Conservation (phyloP, 192 early-diverging fungal genomes). For the Coemansia furcata region DNA sequence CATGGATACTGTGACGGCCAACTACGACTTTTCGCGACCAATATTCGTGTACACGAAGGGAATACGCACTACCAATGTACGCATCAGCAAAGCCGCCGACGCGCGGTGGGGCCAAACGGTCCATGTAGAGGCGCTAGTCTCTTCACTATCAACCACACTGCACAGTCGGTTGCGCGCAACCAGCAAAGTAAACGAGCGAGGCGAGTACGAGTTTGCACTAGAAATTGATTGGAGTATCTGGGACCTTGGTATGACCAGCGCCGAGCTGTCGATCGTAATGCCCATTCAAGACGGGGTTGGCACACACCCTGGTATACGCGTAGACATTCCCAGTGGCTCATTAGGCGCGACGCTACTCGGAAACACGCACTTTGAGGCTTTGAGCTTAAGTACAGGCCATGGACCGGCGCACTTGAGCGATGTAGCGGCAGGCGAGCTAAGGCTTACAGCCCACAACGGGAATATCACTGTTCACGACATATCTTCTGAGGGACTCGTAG, state of each 20-base stretch:
- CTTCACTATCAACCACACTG: conserved; percentile 41
- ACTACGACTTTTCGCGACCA: conserved; percentile 23
- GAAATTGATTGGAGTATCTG: conserved; percentile 45
- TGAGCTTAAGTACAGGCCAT: conserved; percentile 39
- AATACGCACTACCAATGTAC: conserved; percentile 43
- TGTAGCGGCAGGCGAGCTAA: conserved; percentile 23
- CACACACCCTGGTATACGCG: conserved; percentile 44
- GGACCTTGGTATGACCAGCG: conserved; percentile 46
- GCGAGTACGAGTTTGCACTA: conserved; percentile 26
- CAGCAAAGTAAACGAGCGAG: conserved; percentile 11
- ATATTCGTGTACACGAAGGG: conserved; percentile 28
- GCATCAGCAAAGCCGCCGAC: conserved; percentile 21
- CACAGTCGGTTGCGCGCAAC: conserved; percentile 23
- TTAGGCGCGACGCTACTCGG: conserved; percentile 46
- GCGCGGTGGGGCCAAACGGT: conserved; percentile 17
- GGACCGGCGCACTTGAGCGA: conserved; percentile 49
- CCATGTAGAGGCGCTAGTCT: conserved; percentile 20
- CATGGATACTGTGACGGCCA: conserved; percentile 17
- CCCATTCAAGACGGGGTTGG: conserved; percentile 1
- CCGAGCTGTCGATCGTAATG: conserved; percentile 33
- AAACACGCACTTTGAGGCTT: conserved; percentile 19
- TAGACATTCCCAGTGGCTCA: conserved; percentile 35
- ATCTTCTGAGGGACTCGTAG: conserved; percentile 14
- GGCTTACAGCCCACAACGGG: conserved; percentile 40
- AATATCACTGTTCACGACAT: conserved; percentile 50